Evolutionary conservation across 495 filamentous ascomycete genomes (phyloP).

Genomic region (Trichoderma reesei): DNA sequence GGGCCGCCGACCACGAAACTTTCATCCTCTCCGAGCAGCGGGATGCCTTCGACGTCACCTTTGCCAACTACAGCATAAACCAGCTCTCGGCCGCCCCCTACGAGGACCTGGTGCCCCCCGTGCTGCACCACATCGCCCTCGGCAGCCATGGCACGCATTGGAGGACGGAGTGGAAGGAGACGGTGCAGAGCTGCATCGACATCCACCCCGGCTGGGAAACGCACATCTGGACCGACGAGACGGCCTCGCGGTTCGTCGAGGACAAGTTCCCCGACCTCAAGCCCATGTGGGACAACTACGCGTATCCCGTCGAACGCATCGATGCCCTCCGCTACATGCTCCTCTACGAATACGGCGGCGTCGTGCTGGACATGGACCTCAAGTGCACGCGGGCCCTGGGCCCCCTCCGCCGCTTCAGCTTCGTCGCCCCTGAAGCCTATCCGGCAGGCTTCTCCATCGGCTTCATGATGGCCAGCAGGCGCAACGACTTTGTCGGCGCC

Average conservation of each 20-base stretch:
- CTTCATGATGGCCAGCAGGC: constrained; percentile 32
- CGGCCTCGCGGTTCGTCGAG: constrained; percentile 20
- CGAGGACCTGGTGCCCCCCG: constrained; percentile 25
- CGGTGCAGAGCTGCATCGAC: constrained; percentile 27
- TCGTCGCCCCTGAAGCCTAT: constrained; percentile 31
- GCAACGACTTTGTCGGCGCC: constrained; percentile 24
- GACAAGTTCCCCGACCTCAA: constrained; percentile 22
- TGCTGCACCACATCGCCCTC: constrained; percentile 32
- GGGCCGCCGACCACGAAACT: constrained; percentile 16
- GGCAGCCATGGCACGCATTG: constrained; percentile 18
- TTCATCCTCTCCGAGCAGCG: constrained; percentile 23
- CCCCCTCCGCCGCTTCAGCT: constrained; percentile 30
- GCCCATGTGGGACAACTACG: constrained; percentile 15
- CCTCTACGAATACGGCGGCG: constrained; percentile 28
- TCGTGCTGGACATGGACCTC: constrained; percentile 34
- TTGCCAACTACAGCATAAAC: constrained; percentile 24
- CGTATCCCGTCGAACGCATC: constrained; percentile 26
- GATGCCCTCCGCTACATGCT: constrained; percentile 31
- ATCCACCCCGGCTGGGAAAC: constrained; percentile 30
- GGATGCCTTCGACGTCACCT: constrained; percentile 31
- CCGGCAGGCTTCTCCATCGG: constrained; percentile 33
- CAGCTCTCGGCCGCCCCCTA: constrained; percentile 23
- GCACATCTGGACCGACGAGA: constrained; percentile 28
- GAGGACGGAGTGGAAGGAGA: constrained; percentile 22
- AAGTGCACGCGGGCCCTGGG: constrained; percentile 30